Conservation (phyloP, 495 filamentous ascomycete species). For the Durotheca rogersii region DNA sequence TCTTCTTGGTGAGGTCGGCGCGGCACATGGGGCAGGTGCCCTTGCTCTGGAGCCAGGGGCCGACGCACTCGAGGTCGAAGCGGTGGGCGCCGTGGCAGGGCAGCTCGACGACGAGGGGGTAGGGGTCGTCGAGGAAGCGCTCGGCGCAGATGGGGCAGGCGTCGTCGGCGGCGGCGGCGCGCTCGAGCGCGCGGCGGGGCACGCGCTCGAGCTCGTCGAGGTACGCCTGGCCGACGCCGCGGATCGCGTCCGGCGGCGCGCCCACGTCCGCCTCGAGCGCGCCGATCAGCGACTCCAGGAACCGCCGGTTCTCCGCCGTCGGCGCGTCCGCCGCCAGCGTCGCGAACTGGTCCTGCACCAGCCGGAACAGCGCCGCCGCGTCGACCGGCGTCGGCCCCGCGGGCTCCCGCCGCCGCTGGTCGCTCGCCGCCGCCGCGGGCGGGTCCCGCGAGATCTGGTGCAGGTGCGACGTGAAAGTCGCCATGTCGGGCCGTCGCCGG, state of each 20-base stretch:
- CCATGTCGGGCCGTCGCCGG: slow-evolving; percentile 75
- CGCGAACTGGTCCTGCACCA: slow-evolving; percentile 53
- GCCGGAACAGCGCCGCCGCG: slow-evolving; percentile 60
- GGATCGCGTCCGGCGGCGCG: slow-evolving; percentile 64
- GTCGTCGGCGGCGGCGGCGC: slow-evolving; percentile 66
- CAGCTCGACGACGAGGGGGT: slow-evolving; percentile 82
- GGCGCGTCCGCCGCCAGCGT: slow-evolving; percentile 48
- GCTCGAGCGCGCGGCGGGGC: slow-evolving; percentile 63
- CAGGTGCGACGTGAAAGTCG: slow-evolving; percentile 81
- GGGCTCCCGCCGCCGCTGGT: slow-evolving; percentile 56
- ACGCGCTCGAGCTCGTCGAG: slow-evolving; percentile 81
- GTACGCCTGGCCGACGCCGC: slow-evolving; percentile 78
- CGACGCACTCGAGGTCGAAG: slow-evolving; percentile 94
- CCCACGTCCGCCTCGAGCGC: slow-evolving; percentile 62
- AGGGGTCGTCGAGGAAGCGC: slow-evolving; percentile 72
- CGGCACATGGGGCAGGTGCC: slow-evolving; percentile 88
- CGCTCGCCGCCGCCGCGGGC: slow-evolving; percentile 32
- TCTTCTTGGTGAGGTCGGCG: slow-evolving; percentile 71
- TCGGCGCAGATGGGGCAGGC: slow-evolving; percentile 86
- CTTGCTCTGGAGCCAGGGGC: slow-evolving; percentile 85
- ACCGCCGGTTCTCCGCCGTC: slow-evolving; percentile 61
- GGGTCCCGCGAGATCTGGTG: slow-evolving; percentile 56
- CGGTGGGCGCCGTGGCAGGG: slow-evolving; percentile 79
- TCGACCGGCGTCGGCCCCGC: slow-evolving; percentile 72
- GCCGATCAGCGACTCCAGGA: slow-evolving; percentile 61